Conservation (phyloP, 176 grass and related monocot species). For the Bothriochloa decipiens region DNA sequence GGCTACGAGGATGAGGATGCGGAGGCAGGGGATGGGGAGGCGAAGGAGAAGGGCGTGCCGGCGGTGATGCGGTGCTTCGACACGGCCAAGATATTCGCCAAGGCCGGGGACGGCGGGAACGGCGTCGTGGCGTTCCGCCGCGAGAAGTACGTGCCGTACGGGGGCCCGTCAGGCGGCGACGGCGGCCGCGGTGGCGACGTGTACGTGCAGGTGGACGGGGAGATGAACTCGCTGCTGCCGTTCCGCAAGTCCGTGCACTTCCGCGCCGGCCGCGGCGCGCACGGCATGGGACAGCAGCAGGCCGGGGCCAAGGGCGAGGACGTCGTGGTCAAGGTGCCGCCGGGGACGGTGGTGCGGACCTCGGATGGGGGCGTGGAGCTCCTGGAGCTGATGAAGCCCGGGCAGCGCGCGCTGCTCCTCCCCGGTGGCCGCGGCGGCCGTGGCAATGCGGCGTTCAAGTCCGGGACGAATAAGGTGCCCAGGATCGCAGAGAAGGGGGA, state of each 20-base stretch:
- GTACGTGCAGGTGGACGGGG: slow-evolving; percentile 83
- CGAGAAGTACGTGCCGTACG: slow-evolving; percentile 91
- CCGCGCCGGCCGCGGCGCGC: slow-evolving; percentile 72
- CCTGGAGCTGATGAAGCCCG: slow-evolving; percentile 74
- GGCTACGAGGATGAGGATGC: slow-evolving; percentile 9
- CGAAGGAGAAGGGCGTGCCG: slow-evolving; percentile 92
- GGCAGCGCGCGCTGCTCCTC: slow-evolving; percentile 73
- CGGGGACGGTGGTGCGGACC: slow-evolving; percentile 75
- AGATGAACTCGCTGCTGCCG: slow-evolving; percentile 92
- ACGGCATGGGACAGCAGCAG: slow-evolving; percentile 85
- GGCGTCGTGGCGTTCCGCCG: slow-evolving; percentile 89
- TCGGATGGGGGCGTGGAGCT: slow-evolving; percentile 59
- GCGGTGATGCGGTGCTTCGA: slow-evolving; percentile 99
- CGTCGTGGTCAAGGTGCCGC: slow-evolving; percentile 85
- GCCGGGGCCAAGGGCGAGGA: slow-evolving; percentile 84
- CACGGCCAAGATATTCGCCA: slow-evolving; percentile 85
- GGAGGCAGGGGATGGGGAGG: slow-evolving; percentile 42
- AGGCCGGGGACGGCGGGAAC: slow-evolving; percentile 90
- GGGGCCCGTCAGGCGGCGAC: slow-evolving; percentile 89
- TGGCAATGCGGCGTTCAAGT: slow-evolving; percentile 89
- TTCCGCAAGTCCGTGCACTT: slow-evolving; percentile 93
- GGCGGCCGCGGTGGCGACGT: slow-evolving; percentile 86
- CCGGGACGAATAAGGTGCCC: slow-evolving; percentile 79
- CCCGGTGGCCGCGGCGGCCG: slow-evolving; percentile 86
- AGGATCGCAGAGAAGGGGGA: slow-evolving; percentile 94